A percentile compares a stretch with the other conserved stretches of the same genome.
phyloP scores from a whole-genome alignment of 352 stramenopile species.

The Pythium plurisporium region DNA sequence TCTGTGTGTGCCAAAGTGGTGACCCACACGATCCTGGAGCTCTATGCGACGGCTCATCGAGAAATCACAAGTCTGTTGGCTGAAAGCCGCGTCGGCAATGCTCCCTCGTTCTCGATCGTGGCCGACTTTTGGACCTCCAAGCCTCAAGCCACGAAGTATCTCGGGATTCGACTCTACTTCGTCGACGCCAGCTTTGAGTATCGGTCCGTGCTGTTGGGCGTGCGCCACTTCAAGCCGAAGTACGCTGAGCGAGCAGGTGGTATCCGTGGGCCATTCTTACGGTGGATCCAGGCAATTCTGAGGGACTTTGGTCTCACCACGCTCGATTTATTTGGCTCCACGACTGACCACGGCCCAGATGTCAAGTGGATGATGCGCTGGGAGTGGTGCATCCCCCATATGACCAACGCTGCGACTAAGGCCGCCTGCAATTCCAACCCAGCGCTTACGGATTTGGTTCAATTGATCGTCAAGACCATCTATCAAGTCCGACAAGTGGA shows the following conservation, averaged over 20 bases:
- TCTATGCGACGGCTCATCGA: background rate
- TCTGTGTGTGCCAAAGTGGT: background rate
- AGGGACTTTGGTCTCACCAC: constrained; percentile 17
- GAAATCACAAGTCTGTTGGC: background rate
- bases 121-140: constrained; percentile 17
- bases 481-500: constrained; percentile 13
- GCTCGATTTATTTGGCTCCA: constrained; percentile 18
- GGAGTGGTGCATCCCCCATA: constrained; percentile 21
- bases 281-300: constrained; percentile 4
- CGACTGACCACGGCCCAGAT: constrained; percentile 17
- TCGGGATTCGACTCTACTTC: constrained; percentile 20
- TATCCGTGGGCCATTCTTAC: background rate
- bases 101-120: constrained; percentile 12
- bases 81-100: background rate
- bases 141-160: constrained; percentile 9
- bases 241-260: background rate
- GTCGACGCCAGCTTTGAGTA: constrained; percentile 18
- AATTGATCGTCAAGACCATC: constrained; percentile 12
- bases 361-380: constrained; percentile 23
- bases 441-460: constrained; percentile 18
- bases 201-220: constrained; percentile 14
- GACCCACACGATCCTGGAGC: background rate
- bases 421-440: constrained; percentile 20
- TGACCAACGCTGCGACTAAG: constrained; percentile 24
- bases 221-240: background rate